These are phyloP conservation scores for Biscogniauxia marginata DNA, from an alignment of 2,329 filamentous ascomycete species.

Conservation along the genomic window DNA sequence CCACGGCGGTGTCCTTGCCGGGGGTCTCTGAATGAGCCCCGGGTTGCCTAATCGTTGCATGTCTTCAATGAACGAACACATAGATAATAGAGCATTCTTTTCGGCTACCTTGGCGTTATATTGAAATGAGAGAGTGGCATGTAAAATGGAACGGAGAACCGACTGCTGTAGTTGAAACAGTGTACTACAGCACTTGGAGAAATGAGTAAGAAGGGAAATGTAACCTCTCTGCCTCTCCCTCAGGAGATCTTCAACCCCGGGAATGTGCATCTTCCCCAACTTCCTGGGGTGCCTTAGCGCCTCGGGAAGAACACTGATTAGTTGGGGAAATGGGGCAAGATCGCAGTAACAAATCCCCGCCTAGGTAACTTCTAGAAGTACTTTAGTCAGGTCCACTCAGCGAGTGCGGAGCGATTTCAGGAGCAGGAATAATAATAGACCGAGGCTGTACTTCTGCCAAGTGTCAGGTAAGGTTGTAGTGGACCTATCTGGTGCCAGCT, in stretches of 20 bases:
- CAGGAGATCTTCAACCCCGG: background rate
- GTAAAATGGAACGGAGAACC: too few species aligned
- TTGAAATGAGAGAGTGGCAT: too few species aligned
- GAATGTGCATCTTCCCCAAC: background rate
- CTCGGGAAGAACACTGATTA: background rate
- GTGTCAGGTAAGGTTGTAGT: background rate
- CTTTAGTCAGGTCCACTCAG: too few species aligned
- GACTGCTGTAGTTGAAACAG: too few species aligned
- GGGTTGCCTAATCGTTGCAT: conserved; percentile 23
- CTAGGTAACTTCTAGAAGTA: too few species aligned
- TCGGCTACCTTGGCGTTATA: too few species aligned
- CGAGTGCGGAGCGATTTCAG: background rate
- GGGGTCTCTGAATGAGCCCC: conserved; percentile 10
- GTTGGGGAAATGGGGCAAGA: background rate
- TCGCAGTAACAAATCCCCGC: background rate
- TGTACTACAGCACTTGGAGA: too few species aligned
- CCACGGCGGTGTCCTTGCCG: conserved; percentile 7
- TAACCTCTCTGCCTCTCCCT: background rate
- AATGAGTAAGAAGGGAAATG: too few species aligned
- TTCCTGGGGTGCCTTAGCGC: background rate
- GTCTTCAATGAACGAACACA: conserved; percentile 1
- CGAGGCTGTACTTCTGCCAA: background rate
- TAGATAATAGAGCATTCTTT: background rate
- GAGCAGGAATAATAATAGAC: background rate
- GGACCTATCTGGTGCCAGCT: background rate